Evolutionary conservation across 1,284 basidiomycete genomes (phyloP), one percentile per base, ranked within the genome.

Genomic region (Meripilus lineatus): DNA sequence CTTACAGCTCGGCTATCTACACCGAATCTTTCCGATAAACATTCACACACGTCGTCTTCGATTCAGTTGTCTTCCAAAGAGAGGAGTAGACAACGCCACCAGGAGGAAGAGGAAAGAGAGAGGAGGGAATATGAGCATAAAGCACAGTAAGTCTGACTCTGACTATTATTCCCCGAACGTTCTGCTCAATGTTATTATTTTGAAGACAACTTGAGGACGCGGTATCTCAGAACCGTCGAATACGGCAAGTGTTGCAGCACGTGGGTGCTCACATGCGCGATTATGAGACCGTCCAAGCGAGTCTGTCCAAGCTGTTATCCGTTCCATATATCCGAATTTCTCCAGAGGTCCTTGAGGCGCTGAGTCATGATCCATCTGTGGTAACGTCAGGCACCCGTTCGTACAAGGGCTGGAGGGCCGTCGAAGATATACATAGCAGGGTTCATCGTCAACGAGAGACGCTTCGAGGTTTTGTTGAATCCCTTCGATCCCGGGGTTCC

Each of bases 311-410:
- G 25, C 59, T 69, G 3, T 64, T 82, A 22, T 75, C 71, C 10
- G 59, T 76, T 26, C 58, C 67, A 13, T 68, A 77, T 52, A 63
- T 56, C 10, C 63, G 65, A 39, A 66, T 88, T 36, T 77, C 85
- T 6, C 66, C 67, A 45, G 81, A 85, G 13, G 68, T 88, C 11
- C 58, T 86, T 26, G 84, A 88, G 41, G 79, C 83, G 3, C 77
- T 87, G 54, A 75, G 72, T 28, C 83, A 85, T 48, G 85, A 89
- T 57, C 86, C 85, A 28, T 75, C 82, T 3, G 76, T 79, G n/a
- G 75, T 85, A 7, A 82, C 76, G 3, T 72, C 80, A 15, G 61
- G 70, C 10, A 84, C 82, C 1, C 72, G 79, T 38, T 67, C 71
- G 30, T 66, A 70, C 25, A 66, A 62, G 40, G 75, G 83, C 10